Evolutionary conservation across 192 early-diverging fungal species (phyloP), one percentile per base, ranked within the genome.

Genomic region (Mortierella hygrophila): DNA sequence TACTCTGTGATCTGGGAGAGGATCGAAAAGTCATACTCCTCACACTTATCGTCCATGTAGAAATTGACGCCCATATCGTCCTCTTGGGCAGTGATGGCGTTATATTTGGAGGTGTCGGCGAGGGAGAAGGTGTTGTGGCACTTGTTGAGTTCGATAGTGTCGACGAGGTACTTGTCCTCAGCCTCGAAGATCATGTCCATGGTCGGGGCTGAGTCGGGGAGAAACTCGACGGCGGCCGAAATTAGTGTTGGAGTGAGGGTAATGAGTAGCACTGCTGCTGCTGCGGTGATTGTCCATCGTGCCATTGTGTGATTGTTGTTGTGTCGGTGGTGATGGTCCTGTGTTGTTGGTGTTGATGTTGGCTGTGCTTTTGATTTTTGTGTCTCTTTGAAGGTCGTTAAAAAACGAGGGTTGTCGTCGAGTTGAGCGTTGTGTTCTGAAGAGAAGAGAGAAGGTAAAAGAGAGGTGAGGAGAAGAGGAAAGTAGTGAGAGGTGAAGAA

Each of bases 21-120:
- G 15, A 86, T 42, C 3, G 84, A 80, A n/a, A 77, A 86, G 3
- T 86, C 84, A 72, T 77, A 86, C 57, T 86, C 84, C 21, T 79
- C 60, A 29, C 84, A 86, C 9, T 79, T n/a, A n/a, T 80, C 79
- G 26, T 86, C 84, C 42, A 71, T 42, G 38, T 80, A 86, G 23
- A 81, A 86, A 52, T 86, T 86, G 41, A 86, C 29, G 35, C 49
- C 79, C 70, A 77, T 73, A 3, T 57, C 72, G 1, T 32, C 35
- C 5, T 80, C 79, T 7, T 29, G 3, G 8, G 79, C 46, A 3
- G 6, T 63, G 41, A 86, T 81, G 55, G 68, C 75, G 16, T 37
- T 68, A 72, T 78, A 86, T 23, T 52, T 76, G 49, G 68, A 32
- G 18, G 47, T n/a, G n/a, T 73, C 42, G 20, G 40, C 21, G 10